Conservation (phyloP, 2,329 filamentous ascomycete species). For the Teratosphaeria epicoccoides region DNA sequence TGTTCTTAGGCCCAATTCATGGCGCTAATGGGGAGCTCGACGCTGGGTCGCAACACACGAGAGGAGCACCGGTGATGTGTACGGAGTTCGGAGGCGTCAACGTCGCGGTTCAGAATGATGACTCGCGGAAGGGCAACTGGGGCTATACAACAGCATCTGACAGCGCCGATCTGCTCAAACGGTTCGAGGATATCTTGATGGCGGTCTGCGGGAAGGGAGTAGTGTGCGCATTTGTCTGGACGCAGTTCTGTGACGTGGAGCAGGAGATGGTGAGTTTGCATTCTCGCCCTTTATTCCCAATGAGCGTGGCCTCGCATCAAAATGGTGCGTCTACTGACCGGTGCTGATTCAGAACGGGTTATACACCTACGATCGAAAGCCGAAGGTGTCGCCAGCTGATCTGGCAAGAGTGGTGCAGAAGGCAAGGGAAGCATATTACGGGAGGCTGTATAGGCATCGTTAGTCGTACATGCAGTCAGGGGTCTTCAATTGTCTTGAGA, state of each 20-base stretch:
- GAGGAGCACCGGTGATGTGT: slow-evolving; percentile 52
- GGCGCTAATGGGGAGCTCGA: slow-evolving; percentile 29
- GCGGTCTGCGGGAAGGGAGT: slow-evolving; percentile 47
- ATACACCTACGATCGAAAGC: slow-evolving; percentile 51
- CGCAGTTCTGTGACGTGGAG: slow-evolving; percentile 52
- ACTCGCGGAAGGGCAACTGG: slow-evolving; percentile 42
- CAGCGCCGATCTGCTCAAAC: slow-evolving; percentile 46
- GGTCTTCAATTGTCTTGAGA: no score
- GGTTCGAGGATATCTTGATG: slow-evolving; percentile 49
- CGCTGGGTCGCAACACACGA: slow-evolving; percentile 40
- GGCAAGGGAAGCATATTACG: slow-evolving; percentile 37
- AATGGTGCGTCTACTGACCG: neutral
- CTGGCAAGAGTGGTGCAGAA: slow-evolving; percentile 50
- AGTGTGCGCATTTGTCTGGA: slow-evolving; percentile 55
- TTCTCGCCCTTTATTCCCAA: neutral
- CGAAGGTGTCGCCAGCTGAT: slow-evolving; percentile 48
- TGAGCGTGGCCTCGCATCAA: neutral
- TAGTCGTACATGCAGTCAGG: no score
- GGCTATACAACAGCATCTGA: slow-evolving; percentile 58
- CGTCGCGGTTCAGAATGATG: slow-evolving; percentile 42
- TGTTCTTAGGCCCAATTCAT: slow-evolving; percentile 44
- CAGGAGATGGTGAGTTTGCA: slow-evolving; percentile 39
- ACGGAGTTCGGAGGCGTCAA: slow-evolving; percentile 61
- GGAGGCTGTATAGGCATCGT: neutral
- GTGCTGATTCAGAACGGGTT: slow-evolving; percentile 41